Conservation (phyloP, 108 stramenopile species). For the Skeletonema potamos region DNA sequence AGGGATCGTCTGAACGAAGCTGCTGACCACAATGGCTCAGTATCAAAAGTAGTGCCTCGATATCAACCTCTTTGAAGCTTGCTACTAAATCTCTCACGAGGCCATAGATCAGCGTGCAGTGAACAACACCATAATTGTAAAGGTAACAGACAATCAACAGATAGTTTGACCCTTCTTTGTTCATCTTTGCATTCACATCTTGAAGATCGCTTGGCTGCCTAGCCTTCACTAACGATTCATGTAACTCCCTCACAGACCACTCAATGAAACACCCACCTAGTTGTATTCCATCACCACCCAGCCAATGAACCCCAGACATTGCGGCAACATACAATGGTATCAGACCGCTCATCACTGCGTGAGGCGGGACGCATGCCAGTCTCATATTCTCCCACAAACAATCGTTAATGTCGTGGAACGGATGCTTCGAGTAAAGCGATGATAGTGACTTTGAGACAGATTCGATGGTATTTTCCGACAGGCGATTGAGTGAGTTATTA, state of each 20-base stretch:
- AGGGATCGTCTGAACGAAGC: slow-evolving; percentile 90
- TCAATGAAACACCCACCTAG: slow-evolving; percentile 75
- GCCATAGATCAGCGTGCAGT: slow-evolving; percentile 90
- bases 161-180: slow-evolving; percentile 78
- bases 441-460: slow-evolving; percentile 77
- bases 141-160: slow-evolving; percentile 90
- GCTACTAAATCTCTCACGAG: slow-evolving; percentile 83
- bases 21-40: slow-evolving; percentile 87
- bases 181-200: slow-evolving; percentile 31
- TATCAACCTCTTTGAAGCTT: slow-evolving; percentile 78
- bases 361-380: slow-evolving; percentile 59
- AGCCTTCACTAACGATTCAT: slow-evolving; percentile 27
- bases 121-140: slow-evolving; percentile 88
- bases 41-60: slow-evolving; percentile 87
- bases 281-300: slow-evolving; percentile 77
- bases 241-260: slow-evolving; percentile 49
- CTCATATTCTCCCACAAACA: slow-evolving; percentile 73
- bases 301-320: slow-evolving; percentile 75
- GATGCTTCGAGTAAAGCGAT: slow-evolving; percentile 55
- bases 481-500: slow-evolving; percentile 89
- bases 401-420: slow-evolving; percentile 66
- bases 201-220: slow-evolving; percentile 5
- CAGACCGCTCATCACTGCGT: slow-evolving; percentile 77
- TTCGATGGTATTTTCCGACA: slow-evolving; percentile 89
- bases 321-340: slow-evolving; percentile 82